Evolutionary conservation across 2,329 filamentous ascomycete species (phyloP), one percentile per base, ranked within the genome.

Genomic region (Apiospora rasikravindrae): DNA sequence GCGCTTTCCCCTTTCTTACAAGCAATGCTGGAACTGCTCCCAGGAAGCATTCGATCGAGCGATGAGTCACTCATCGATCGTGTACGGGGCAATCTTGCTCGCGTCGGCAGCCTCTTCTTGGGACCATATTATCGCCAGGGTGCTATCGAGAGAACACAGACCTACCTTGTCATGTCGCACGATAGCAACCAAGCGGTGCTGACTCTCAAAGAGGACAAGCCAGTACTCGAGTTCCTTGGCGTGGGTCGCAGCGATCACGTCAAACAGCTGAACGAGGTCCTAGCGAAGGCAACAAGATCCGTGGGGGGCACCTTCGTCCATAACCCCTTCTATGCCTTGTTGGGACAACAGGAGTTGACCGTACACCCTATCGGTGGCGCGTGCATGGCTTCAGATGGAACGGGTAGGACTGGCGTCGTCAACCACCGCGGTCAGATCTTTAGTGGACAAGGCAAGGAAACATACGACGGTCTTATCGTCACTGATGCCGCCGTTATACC

Each of bases 331-430:
- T 88, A 86, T 74, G 83, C 86, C n/a, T 80, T 87, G 19, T 82
- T 91, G 76, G 86, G 86, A 14, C 82, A 88, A 70, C 87, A 90
- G 73, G 83, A 89, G 77, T 86, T 92, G 29, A 92, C 90, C 0
- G 91, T 92, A 16, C 91, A 93, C 80, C 89, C 90, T 7, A 88
- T 93, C 67, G 90, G 89, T 16, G 91, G 91, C 64, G 90, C 90
- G 2, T 87, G 86, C 69, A 91, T 93, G 86, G 88, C 89, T 44
- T 81, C 81, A 5, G 89, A 91, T 76, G 88, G 88, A 24, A 90
- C 87, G 1, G 88, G 87, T 1, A 76, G 78, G 8, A 85, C 84
- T 5, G 91, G 91, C 14, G 91, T 87, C 0, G 89, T 88, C 0
- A 90, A 92, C 76, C 88, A 92, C 75, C 78, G 84, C 8, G 91